Percentiles rank a stretch among this genome's conserved stretches.
Evolutionary conservation across 306 rosid genomes (phyloP).

Genomic region (Geum urbanum): DNA sequence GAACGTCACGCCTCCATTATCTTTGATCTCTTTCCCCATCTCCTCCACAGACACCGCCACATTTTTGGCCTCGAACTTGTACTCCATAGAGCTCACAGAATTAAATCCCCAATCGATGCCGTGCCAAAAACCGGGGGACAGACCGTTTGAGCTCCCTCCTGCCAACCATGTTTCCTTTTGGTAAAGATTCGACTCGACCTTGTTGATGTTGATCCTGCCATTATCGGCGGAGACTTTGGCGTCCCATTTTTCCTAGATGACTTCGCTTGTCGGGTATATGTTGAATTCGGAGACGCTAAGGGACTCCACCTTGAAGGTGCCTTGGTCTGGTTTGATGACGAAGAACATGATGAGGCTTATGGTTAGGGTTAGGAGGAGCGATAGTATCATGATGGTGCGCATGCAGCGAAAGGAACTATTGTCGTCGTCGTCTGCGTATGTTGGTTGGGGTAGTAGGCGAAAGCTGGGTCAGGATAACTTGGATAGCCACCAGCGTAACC

Average conservation of each 20-base stretch:
- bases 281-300: conserved; percentile 36
- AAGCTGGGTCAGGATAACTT: not conserved
- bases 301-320: conserved; percentile 27
- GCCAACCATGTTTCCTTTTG: conserved; percentile 14
- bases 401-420: conserved; percentile 31
- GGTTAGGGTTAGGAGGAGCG: not conserved
- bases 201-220: not conserved
- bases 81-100: not conserved
- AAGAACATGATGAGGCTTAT: conserved; percentile 19
- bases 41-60: conserved; percentile 4
- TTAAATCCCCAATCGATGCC: not conserved
- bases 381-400: not conserved
- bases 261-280: conserved; percentile 8
- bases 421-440: not conserved
- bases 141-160: not conserved
- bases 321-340: conserved; percentile 29
- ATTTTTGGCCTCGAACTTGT: conserved; percentile 19
- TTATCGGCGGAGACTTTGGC: not conserved
- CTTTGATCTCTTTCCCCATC: conserved; percentile 24
- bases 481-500: conserved; percentile 3
- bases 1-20: conserved; percentile 22
- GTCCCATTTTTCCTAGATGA: conserved; percentile 38
- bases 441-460: not conserved
- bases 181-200: conserved; percentile 22
- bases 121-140: not conserved